Base-by-base conservation (phyloP, 305 asterid species). In the Fraxinus baroniana region DNA sequence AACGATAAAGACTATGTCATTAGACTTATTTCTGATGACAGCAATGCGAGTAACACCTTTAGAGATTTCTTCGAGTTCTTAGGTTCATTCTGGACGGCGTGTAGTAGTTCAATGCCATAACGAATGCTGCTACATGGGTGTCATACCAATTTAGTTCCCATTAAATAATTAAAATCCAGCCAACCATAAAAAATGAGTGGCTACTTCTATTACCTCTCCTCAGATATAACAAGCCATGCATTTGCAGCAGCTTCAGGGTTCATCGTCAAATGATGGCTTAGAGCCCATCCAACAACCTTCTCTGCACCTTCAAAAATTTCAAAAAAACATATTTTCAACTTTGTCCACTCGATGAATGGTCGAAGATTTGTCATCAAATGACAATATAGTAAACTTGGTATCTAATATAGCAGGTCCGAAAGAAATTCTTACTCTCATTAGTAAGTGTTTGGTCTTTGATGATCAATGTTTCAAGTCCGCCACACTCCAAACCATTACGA, bases 251-350 rank as follows among this genome's bases (percentile, higher is more conserved):
- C 90, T 83, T 37, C 92, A 85, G 90, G 86, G 83, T 88, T 86
- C 70, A 81, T 78, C 90, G 88, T 92, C 83, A 90, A 81, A 84
- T 90, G 90, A 85, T 89, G 89, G 84, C 94, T 92, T 87, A 92
- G 79, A 85, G 94, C 96, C 96, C 96, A 92, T 79, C 93, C 94
- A 70, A 92, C 89, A 49, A 90, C 93, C 90, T 90, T 92, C 80
- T 92, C 94, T 41, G 96, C 93, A 88, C 96, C 96, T 92, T 86
- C 87, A 86, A 74, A 72, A 78, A 85, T 82, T 71, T 76, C 36
- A 78, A 79, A 84, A 88, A 49, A 70, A 24, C 52, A 66, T 24
- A 9, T 52, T 10, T 77, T 84, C 66, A 81, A 37, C 41, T 78
- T 78, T 17, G 75, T 39, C 30, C 55, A 82, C 81, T 78, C 32